Conservation (phyloP, 345 rosid species). For the Kandelia obovata region DNA sequence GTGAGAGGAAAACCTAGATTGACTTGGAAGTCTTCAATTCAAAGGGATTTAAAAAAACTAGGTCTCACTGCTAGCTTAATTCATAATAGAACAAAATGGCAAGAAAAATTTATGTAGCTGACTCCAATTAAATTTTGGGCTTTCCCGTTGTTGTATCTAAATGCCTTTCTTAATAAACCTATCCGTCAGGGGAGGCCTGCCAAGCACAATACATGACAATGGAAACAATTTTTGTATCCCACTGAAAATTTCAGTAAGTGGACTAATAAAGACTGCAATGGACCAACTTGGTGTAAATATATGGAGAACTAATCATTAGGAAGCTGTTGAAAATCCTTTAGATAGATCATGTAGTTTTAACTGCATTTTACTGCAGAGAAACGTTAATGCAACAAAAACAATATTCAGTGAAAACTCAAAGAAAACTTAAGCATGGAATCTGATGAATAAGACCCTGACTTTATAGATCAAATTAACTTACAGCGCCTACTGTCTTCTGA, state of each 20-base stretch:
- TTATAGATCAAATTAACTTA: slow-evolving; percentile 36
- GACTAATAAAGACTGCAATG: not conserved
- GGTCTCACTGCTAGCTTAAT: too few relatives aligned
- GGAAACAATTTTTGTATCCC: not conserved
- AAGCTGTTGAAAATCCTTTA: not conserved
- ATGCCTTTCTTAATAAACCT: too few relatives aligned
- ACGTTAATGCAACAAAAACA: not conserved
- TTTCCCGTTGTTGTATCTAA: too few relatives aligned
- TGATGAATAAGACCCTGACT: not conserved
- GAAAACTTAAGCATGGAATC: not conserved
- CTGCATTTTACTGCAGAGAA: not conserved
- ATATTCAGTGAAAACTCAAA: not conserved
- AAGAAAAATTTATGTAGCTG: too few relatives aligned
- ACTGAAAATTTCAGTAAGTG: not conserved
- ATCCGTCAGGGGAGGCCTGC: too few relatives aligned
- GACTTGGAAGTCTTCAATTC: too few relatives aligned
- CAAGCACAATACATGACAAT: too few relatives aligned
- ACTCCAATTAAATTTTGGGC: too few relatives aligned
- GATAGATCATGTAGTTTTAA: not conserved
- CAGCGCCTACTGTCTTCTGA: slow-evolving; percentile 91
- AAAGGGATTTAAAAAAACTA: too few relatives aligned
- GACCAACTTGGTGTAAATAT: not conserved
- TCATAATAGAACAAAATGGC: too few relatives aligned
- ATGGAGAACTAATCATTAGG: not conserved
- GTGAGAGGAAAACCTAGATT: too few relatives aligned